These are phyloP conservation scores for Ophiostoma ulmi DNA, from an alignment of 2,329 filamentous ascomycete genomes.

Conservation along the genomic window DNA sequence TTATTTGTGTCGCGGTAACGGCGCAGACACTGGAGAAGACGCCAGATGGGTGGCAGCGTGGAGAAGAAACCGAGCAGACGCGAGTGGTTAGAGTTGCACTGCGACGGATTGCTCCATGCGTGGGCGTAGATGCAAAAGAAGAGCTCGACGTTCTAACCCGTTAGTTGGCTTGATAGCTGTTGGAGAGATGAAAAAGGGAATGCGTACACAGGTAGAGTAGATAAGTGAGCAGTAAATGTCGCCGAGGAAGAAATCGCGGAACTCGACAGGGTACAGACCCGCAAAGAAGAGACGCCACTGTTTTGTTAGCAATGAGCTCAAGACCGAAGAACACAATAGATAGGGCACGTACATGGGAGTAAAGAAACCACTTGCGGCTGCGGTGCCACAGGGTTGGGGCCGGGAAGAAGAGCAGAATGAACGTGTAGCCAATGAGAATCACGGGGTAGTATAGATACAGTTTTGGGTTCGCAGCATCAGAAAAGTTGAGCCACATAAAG, in stretches of 20 bases:
- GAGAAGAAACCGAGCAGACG: conserved; percentile 80
- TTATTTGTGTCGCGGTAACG: conserved; percentile 84
- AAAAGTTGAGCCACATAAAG: conserved; percentile 86
- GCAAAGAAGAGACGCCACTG: conserved; percentile 67
- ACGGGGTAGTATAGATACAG: conserved; percentile 86
- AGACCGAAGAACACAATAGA: too few species aligned
- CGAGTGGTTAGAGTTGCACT: conserved; percentile 83
- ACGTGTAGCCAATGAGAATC: conserved; percentile 65
- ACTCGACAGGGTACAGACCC: conserved; percentile 82
- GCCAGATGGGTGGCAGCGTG: conserved; percentile 80
- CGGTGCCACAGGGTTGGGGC: conserved; percentile 67
- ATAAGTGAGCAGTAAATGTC: conserved; percentile 97
- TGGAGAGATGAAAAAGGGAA: too few species aligned
- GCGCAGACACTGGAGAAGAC: conserved; percentile 81
- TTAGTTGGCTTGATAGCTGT: conserved; percentile 6
- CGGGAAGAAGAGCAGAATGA: conserved; percentile 69
- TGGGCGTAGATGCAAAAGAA: conserved; percentile 93
- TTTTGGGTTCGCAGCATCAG: conserved; percentile 55
- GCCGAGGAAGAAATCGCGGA: conserved; percentile 93
- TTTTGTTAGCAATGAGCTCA: conserved; percentile 48
- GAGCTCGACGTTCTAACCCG: conserved; percentile 69
- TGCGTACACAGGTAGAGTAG: conserved; percentile 76
- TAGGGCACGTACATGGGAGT: conserved; percentile 66
- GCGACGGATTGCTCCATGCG: conserved; percentile 63
- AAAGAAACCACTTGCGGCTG: conserved; percentile 78